Base-by-base conservation (phyloP, 1,284 basidiomycete species). In the Cystobasidiaceae sp. region DNA sequence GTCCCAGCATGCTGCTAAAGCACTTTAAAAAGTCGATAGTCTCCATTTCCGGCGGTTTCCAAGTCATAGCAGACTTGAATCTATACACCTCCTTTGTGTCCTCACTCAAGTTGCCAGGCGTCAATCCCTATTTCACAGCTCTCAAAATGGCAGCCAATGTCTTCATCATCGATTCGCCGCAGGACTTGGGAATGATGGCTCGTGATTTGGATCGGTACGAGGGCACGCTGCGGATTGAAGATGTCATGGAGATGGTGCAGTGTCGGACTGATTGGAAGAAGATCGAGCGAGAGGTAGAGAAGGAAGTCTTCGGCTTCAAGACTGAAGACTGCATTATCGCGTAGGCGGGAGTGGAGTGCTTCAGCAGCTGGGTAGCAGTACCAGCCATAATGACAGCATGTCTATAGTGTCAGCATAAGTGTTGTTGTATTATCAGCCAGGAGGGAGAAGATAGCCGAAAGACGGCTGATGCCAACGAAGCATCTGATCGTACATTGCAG, bases 21-120 rank as follows among this genome's bases (percentile, higher is more conserved):
- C 96, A 98, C 73, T 86, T 98, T 74, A 97, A 98, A 73, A 84
- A 92, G 2, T 91, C 96, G 75, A 96, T 96, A 73, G 94, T 98
- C 69, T 96, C 90, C 0, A 82, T 96, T 25, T 85, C 82, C 59
- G 96, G 96, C 17, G 93, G 93, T 0, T 96, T 97, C 77, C 90
- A 93, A 72, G 86, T 97, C 65, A 97, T 98, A 64, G 88, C 93
- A 1, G 96, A 99, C 77, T 79, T 98, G 68, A 97, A 97, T 76
- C 84, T 88, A 1, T 97, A 97, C 77, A 85, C 96, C 75, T 77
- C 84, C 0, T 98, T 97, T 77, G 86, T 97, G 54, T 79, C 86
- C 0, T 87, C 87, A 13, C 80, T 96, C 52, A 91, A 87, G 55
- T 79, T 80, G 67, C 79, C 21, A 78, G 80, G 58, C 25, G 86